Evolutionary conservation across 306 rosid genomes (phyloP).

Genomic region (Datisca glomerata): DNA sequence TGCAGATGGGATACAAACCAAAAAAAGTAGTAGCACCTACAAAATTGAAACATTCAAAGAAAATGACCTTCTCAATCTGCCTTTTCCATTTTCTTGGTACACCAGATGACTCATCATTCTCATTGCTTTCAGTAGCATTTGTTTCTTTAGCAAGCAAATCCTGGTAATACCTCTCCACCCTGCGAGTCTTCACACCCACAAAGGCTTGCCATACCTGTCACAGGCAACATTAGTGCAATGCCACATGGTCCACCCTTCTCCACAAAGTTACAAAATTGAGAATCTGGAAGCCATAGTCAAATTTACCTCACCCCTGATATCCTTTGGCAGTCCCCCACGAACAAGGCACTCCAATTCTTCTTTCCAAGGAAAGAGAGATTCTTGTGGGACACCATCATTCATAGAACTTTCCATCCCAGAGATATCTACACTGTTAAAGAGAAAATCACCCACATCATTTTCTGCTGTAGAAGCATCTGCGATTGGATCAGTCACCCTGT

Average conservation of each 20-base stretch:
- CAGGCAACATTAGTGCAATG: slow-evolving; percentile 28
- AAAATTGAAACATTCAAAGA: slow-evolving; percentile 40
- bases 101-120: slow-evolving; percentile 30
- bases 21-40: slow-evolving; percentile 80
- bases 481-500: slow-evolving; percentile 13
- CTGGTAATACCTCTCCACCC: slow-evolving; percentile 64
- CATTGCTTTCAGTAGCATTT: slow-evolving; percentile 25
- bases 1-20: slow-evolving; percentile 25
- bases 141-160: slow-evolving; percentile 60
- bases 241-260: slow-evolving; percentile 18
- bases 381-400: slow-evolving; percentile 23
- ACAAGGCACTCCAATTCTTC: slow-evolving; percentile 76
- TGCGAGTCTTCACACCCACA: slow-evolving; percentile 73
- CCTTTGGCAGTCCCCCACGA: slow-evolving; percentile 85
- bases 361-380: slow-evolving; percentile 36
- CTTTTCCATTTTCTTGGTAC: slow-evolving; percentile 72
- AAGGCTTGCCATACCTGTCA: slow-evolving; percentile 99
- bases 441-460: slow-evolving; percentile 5
- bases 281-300: slow-evolving; percentile 15
- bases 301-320: slow-evolving; percentile 93
- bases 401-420: slow-evolving; percentile 17
- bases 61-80: slow-evolving; percentile 99
- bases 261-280: slow-evolving; percentile 15
- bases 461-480: slow-evolving; percentile 5
- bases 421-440: slow-evolving; percentile 9